Evolutionary conservation across 2,329 filamentous ascomycete species (phyloP).

Genomic region (Fusarium sp.): DNA sequence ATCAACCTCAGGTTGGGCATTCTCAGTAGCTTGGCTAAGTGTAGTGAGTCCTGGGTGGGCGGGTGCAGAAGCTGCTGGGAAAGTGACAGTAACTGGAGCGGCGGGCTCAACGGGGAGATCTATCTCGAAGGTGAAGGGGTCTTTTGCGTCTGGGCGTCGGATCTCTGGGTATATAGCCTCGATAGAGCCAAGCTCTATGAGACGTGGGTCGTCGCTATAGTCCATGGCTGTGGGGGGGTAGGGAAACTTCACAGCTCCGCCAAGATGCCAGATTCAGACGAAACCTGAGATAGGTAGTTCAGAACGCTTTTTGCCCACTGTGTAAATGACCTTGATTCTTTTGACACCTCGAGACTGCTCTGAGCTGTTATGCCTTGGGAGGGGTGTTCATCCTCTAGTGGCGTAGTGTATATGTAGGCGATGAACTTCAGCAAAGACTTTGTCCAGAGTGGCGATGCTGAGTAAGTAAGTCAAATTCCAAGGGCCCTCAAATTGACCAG

Average conservation of each 20-base stretch:
- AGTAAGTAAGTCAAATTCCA: slow-evolving; percentile 1
- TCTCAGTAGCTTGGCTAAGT: slow-evolving; percentile 16
- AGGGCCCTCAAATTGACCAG: slow-evolving; percentile 1
- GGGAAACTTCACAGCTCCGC: not conserved
- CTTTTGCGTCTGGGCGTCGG: slow-evolving; percentile 52
- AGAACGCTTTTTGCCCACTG: not conserved
- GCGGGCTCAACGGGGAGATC: slow-evolving; percentile 66
- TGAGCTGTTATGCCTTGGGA: slow-evolving; percentile 10
- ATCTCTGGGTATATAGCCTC: slow-evolving; percentile 75
- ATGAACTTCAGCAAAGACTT: slow-evolving; percentile 15
- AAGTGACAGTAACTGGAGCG: slow-evolving; percentile 65
- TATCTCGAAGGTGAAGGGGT: slow-evolving; percentile 61
- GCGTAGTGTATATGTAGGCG: not conserved
- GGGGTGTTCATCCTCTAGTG: slow-evolving; percentile 34
- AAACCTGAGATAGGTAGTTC: not conserved
- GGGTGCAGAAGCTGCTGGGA: slow-evolving; percentile 56
- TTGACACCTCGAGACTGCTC: not conserved
- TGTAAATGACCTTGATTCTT: not conserved
- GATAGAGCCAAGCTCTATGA: slow-evolving; percentile 68
- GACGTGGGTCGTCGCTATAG: slow-evolving; percentile 61
- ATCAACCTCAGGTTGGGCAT: slow-evolving; percentile 46
- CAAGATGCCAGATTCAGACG: not conserved
- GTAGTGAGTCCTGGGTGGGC: slow-evolving; percentile 20
- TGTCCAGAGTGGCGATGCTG: slow-evolving; percentile 15
- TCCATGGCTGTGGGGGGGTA: slow-evolving; percentile 43